Evolutionary conservation across 305 asterid species (phyloP), one percentile per base, ranked within the genome.

Genomic region (Solanum hybrid): DNA sequence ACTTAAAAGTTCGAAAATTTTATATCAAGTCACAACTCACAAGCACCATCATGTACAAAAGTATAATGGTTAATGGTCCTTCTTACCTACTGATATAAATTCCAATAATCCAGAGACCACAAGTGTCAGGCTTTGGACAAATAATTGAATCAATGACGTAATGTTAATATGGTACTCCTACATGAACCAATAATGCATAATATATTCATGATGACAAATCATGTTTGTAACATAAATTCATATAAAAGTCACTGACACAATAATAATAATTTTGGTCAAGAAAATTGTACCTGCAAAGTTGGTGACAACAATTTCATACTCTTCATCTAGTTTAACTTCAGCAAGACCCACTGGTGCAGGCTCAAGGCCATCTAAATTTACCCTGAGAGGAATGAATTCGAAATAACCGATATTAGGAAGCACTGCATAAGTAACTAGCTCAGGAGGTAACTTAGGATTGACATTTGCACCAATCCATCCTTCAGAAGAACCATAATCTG

Each of bases 391-490:
- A 88, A 97, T 94, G 85, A 97, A 97, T 87, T 97, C 99, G 42
- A 97, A 97, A 86, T 93, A 97, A 29, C 98, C 98, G 13, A 95
- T 95, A 90, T 97, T 93, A 1, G 99, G 99, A 86, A 96, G 98
- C 84, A 97, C 98, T 0, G 98, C 96, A 87, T 92, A 97, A 35
- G 97, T 95, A 31, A 91, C 97, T 85, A 7, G 29, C 88, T 97
- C 99, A 0, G 99, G 99, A 3, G 98, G 94, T 69, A 94, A 87
- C 57, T 91, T 90, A 8, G 99, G 99, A 78, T 96, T 95, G 12
- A 97, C 94, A 81, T 97, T 97, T 1, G 96, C 98, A 16, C 97
- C 99, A 10, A 97, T 91, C 99, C 99, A 97, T 89, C 99, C 99
- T 92, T 97, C 99, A 2, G 99, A 97, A 78, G 99, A 90, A 12